Evolutionary conservation across 345 rosid species (phyloP).

Genomic region (Trapa bicornis): DNA sequence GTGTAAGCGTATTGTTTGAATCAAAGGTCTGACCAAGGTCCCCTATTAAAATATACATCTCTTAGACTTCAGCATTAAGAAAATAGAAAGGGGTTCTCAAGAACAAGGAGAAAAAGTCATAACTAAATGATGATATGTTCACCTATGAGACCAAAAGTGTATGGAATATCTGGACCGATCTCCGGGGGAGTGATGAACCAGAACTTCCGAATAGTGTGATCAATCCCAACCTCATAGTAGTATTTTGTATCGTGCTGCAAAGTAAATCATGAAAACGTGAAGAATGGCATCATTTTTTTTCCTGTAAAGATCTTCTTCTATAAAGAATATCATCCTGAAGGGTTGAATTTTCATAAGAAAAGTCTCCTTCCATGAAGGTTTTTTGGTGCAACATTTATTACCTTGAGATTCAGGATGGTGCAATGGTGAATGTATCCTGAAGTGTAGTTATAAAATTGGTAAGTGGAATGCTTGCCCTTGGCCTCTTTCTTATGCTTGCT

Average conservation of each 20-base stretch:
- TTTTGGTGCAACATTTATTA: slow-evolving; percentile 3
- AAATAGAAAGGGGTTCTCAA: too few relatives aligned
- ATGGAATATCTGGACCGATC: not conserved
- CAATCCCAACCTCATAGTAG: not conserved
- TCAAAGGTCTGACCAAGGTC: too few relatives aligned
- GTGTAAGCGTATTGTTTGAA: too few relatives aligned
- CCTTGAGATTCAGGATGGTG: slow-evolving; percentile 53
- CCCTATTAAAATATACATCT: too few relatives aligned
- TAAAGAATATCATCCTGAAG: not conserved
- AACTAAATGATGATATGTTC: too few relatives aligned
- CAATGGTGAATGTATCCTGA: slow-evolving; percentile 90
- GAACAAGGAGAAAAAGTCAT: too few relatives aligned
- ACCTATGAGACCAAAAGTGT: not conserved
- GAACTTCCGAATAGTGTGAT: not conserved
- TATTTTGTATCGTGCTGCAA: not conserved
- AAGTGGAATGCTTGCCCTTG: slow-evolving; percentile 34
- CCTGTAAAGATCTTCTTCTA: not conserved
- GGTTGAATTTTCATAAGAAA: too few relatives aligned
- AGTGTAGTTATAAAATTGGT: slow-evolving; percentile 47
- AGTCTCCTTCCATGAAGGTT: too few relatives aligned
- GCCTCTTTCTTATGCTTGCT: slow-evolving; percentile 29
- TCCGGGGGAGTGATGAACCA: not conserved
- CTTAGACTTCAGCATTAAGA: too few relatives aligned
- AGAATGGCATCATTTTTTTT: not conserved
- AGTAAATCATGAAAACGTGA: not conserved